A percentile compares a stretch with the other conserved stretches of the same genome.
phyloP scores from a whole-genome alignment of 2,329 filamentous ascomycete species.

The Talaromyces atroroseus region DNA sequence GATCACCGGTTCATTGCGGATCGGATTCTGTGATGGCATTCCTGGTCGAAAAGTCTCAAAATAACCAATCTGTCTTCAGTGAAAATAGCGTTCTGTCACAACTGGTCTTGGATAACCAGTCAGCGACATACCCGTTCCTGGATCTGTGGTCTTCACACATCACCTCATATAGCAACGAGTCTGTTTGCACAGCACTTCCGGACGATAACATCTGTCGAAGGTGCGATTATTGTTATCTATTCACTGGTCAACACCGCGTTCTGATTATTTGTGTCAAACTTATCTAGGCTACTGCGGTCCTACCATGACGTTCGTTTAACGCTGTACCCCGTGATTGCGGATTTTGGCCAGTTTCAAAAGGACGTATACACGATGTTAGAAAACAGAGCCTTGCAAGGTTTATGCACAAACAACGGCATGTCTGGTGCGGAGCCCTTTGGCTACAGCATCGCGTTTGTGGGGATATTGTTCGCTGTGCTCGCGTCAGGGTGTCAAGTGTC shows the following conservation, averaged over 20 bases:
- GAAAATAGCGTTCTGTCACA: slow-evolving; percentile 58
- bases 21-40: slow-evolving; percentile 58
- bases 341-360: slow-evolving; percentile 50
- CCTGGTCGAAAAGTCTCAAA: slow-evolving; percentile 48
- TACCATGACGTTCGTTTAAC: slow-evolving; percentile 55
- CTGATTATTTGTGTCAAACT: not conserved
- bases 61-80: slow-evolving; percentile 36
- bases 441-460: slow-evolving; percentile 54
- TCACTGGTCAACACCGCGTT: not conserved
- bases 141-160: slow-evolving; percentile 60
- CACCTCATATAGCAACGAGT: slow-evolving; percentile 51
- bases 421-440: slow-evolving; percentile 47
- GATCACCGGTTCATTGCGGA: slow-evolving; percentile 57
- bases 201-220: slow-evolving; percentile 52
- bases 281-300: slow-evolving; percentile 48
- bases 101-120: slow-evolving; percentile 59
- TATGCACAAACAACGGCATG: slow-evolving; percentile 36
- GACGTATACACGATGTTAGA: slow-evolving; percentile 50
- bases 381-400: slow-evolving; percentile 35
- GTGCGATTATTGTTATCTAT: slow-evolving; percentile 9
- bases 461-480: slow-evolving; percentile 55
- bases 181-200: slow-evolving; percentile 55
- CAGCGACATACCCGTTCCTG: slow-evolving; percentile 60
- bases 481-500: slow-evolving; percentile 59
- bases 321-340: slow-evolving; percentile 56